Base-by-base conservation (phyloP, 129 eudicot species). In the Saussurea involucrata region DNA sequence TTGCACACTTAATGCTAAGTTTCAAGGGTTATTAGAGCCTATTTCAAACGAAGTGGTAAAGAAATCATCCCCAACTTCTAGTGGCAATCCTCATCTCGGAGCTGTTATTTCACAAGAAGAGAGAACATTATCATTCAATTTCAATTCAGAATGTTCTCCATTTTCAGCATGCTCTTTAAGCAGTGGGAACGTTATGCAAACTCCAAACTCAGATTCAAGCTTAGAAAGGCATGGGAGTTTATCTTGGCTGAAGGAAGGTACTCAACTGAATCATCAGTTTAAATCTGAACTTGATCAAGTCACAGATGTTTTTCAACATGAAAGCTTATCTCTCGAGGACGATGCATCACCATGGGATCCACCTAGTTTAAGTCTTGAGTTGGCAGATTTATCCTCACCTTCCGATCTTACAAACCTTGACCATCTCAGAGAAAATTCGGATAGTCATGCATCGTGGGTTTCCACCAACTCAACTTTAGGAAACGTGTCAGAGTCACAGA, bases 111-210 rank as follows among this genome's bases (percentile, higher is more conserved):
- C 69, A 78, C 79, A 65, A 27, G 83, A 80, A 46, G 76, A 76
- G 60, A 63, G 76, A 31, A 60, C 32, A 40, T 55, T 40, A n/a
- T 63, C 68, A 8, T 63, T 63, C 49, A 72, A 77, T 76, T 73
- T 71, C 32, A 28, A 70, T 24, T 74, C 79, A 24, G 92, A 83
- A 71, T 64, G 25, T 65, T 83, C 89, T 82, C 85, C 88, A 20
- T 57, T 82, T 66, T 94, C 89, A 18, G 36, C 82, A 32, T 87
- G 75, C 66, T 78, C 84, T 15, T 72, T 86, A 36, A 82, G 87
- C 31, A 86, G 90, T 80, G 89, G 83, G 63, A 95, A 95, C 82
- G 84, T 92, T 21, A 88, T 89, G 76, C 90, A 86, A 76, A 95
- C 97, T 67, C 99, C 99, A 55, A 78, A 81, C 44, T 89, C 94